A percentile compares a stretch with the other conserved stretches of the same genome.
These are phyloP conservation scores for Penium margaritaceum DNA, from an alignment of 139 green algal genomes.

Conservation along the genomic window DNA sequence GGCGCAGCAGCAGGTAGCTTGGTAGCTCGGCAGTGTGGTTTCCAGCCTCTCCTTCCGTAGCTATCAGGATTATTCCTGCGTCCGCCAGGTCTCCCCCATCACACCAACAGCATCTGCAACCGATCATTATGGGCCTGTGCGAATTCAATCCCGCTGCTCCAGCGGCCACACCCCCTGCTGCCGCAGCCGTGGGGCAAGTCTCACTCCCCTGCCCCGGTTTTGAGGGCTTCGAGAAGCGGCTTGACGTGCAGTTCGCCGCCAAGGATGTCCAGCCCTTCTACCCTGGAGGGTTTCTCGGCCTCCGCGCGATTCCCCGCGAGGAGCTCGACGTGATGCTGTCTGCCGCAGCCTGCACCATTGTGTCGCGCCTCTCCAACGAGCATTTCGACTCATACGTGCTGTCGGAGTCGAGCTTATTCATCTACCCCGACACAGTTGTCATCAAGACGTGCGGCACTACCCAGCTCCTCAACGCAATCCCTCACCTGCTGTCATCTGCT, in stretches of 20 bases:
- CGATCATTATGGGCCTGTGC: no score
- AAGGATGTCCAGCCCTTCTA: background rate
- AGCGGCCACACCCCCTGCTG: no score
- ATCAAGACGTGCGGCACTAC: constrained; percentile 99
- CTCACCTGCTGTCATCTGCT: constrained; percentile 68
- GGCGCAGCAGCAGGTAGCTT: no score
- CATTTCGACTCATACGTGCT: constrained; percentile 93
- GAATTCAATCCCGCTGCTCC: no score
- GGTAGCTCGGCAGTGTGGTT: no score
- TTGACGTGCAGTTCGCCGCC: constrained; percentile 42
- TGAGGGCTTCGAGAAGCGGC: constrained; percentile 47
- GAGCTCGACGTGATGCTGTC: constrained; percentile 43
- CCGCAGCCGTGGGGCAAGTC: no score
- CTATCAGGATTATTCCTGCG: no score
- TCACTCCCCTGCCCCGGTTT: constrained; percentile 39
- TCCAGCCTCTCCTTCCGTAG: no score
- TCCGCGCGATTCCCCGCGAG: constrained; percentile 34
- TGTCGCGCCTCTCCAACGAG: constrained; percentile 69
- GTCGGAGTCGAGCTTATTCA: constrained; percentile 88
- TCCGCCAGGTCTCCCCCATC: no score
- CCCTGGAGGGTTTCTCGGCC: background rate
- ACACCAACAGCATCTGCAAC: no score
- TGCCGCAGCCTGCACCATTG: constrained; percentile 83
- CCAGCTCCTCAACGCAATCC: constrained; percentile 63
- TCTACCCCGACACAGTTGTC: constrained; percentile 81